A percentile compares a stretch with the other conserved stretches of the same genome.
These are phyloP conservation scores for Hypoxylon intermedium DNA, from an alignment of 495 filamentous ascomycete species.

Conservation along the genomic window DNA sequence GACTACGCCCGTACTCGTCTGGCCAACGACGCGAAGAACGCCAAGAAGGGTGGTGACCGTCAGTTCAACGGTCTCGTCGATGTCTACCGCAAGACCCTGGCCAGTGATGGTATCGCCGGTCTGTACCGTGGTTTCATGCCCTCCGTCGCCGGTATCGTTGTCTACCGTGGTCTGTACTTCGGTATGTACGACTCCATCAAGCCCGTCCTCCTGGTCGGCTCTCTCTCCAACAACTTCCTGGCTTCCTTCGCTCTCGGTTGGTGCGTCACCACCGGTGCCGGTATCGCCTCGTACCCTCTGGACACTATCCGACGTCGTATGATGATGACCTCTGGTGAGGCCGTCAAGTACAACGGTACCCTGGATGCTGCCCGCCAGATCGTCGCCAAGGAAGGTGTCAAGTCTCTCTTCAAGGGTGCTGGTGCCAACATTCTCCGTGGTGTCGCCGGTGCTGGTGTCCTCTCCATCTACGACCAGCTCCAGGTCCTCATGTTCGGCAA, in stretches of 20 bases:
- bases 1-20: slow-evolving; percentile 99
- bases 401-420: slow-evolving; percentile 99
- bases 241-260: slow-evolving; percentile 98
- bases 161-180: slow-evolving; percentile 99
- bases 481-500: slow-evolving; percentile 99
- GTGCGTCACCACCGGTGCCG: slow-evolving; percentile 99
- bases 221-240: slow-evolving; percentile 96
- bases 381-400: slow-evolving; percentile 92
- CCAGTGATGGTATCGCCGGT: slow-evolving; percentile 96
- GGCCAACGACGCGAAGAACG: slow-evolving; percentile 98
- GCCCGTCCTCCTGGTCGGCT: slow-evolving; percentile 91
- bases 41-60: slow-evolving; percentile 95
- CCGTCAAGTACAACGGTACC: slow-evolving; percentile 98
- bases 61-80: slow-evolving; percentile 99
- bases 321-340: slow-evolving; percentile 99
- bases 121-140: slow-evolving; percentile 99
- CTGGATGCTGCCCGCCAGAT: slow-evolving; percentile 95
- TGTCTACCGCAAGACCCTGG: slow-evolving; percentile 99
- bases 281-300: slow-evolving; percentile 99
- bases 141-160: slow-evolving; percentile 96
- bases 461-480: slow-evolving; percentile 99
- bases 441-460: slow-evolving; percentile 99
- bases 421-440: slow-evolving; percentile 99
- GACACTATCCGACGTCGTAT: slow-evolving; percentile 99
- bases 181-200: slow-evolving; percentile 99